Conservation (phyloP, 805 yeast genomes). For the Sugiyamaella boreocaroliniensis region DNA sequence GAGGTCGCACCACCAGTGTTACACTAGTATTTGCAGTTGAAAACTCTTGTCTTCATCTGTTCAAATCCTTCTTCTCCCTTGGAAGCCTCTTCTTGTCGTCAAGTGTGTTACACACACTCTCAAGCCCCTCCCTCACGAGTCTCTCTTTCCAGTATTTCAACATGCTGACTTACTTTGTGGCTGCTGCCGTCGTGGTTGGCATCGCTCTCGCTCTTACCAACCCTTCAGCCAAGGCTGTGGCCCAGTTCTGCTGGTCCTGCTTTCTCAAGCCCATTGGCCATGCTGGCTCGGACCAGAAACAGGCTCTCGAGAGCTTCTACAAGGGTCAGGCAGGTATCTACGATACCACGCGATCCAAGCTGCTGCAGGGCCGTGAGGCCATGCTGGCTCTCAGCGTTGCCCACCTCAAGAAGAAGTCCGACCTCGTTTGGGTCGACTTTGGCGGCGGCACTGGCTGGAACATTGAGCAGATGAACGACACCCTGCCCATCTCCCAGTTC, state of each 20-base stretch:
- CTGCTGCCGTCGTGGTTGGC: constrained; percentile 11
- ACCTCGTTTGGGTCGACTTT: constrained; percentile 35
- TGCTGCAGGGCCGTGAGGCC: constrained; percentile 65
- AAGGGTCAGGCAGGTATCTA: constrained; percentile 71
- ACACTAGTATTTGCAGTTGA: too few relatives aligned
- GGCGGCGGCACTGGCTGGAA: constrained; percentile 88
- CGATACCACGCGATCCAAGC: constrained; percentile 59
- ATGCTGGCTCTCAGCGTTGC: constrained; percentile 52
- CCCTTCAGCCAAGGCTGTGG: constrained; percentile 14
- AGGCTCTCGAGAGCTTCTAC: constrained; percentile 62
- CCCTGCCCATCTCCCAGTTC: constrained; percentile 46
- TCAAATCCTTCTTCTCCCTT: too few relatives aligned
- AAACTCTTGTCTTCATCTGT: too few relatives aligned
- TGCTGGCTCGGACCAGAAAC: constrained; percentile 42
- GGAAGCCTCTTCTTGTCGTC: background rate
- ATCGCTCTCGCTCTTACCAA: constrained; percentile 10
- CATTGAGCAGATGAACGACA: constrained; percentile 64
- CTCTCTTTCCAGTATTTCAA: background rate
- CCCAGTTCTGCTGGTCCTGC: constrained; percentile 41
- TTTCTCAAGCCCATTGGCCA: constrained; percentile 53
- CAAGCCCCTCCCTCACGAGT: background rate
- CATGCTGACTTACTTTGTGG: constrained; percentile 9
- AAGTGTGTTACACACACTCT: background rate
- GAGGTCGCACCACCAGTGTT: too few relatives aligned
- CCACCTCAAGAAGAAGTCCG: constrained; percentile 40